Evolutionary conservation across 495 filamentous ascomycete genomes (phyloP).

Genomic region (Elasticomyces elasticus): DNA sequence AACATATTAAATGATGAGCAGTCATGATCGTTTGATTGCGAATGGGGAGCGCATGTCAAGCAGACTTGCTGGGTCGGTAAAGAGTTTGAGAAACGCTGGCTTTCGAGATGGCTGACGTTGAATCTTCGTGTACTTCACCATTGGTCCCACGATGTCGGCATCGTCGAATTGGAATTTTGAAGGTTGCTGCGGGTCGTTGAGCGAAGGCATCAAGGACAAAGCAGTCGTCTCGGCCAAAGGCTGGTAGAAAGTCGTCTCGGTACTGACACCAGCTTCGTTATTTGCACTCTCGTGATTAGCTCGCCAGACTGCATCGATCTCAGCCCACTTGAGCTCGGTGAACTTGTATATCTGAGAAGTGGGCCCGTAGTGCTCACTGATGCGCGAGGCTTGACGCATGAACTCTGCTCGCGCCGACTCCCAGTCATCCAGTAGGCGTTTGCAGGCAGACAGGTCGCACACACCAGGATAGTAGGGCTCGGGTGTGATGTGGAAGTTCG

Average conservation of each 20-base stretch:
- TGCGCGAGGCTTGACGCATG: conserved; percentile 72
- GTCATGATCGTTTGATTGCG: not conserved
- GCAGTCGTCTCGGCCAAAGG: conserved; percentile 39
- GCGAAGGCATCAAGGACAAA: conserved; percentile 49
- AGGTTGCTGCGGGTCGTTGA: conserved; percentile 54
- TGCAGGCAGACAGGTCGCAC: conserved; percentile 51
- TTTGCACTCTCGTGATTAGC: conserved; percentile 50
- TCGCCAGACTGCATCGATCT: conserved; percentile 63
- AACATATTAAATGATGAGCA: not conserved
- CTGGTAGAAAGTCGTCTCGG: not conserved
- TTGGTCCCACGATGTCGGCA: conserved; percentile 85
- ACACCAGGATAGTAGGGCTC: conserved; percentile 63
- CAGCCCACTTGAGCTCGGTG: conserved; percentile 77
- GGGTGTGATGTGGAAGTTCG: conserved; percentile 82
- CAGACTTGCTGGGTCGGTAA: conserved; percentile 25
- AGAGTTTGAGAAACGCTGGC: conserved; percentile 34
- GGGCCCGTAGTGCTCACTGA: conserved; percentile 72
- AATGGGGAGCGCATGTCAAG: conserved; percentile 8
- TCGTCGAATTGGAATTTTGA: conserved; percentile 84
- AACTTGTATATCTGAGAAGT: conserved; percentile 75
- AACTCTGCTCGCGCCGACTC: conserved; percentile 70
- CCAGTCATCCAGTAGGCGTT: conserved; percentile 66
- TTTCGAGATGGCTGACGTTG: conserved; percentile 11
- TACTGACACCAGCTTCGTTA: conserved; percentile 31
- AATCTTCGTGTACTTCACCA: conserved; percentile 51